These are phyloP conservation scores for Cucurbita ficifolia DNA, from an alignment of 306 rosid species.

Conservation along the genomic window DNA sequence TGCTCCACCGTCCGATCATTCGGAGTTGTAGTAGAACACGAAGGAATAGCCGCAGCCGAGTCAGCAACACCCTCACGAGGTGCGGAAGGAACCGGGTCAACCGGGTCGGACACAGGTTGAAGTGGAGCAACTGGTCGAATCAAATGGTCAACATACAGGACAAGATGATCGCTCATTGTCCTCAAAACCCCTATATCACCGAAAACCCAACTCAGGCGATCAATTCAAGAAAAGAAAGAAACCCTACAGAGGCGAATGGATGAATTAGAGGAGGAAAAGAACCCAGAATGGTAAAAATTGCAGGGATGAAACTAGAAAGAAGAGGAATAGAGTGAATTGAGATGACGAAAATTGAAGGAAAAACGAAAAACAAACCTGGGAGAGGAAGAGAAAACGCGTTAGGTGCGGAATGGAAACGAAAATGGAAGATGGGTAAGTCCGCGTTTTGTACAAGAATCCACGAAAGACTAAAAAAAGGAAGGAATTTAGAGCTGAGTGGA, in stretches of 20 bases:
- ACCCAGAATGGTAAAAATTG: not conserved
- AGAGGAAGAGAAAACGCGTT: not conserved
- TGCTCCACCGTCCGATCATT: slow-evolving; percentile 20
- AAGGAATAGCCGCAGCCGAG: not conserved
- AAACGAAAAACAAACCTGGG: not conserved
- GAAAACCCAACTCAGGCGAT: not conserved
- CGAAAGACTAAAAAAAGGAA: not conserved
- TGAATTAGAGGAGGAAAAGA: not conserved
- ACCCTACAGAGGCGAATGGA: not conserved
- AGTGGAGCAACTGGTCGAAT: slow-evolving; percentile 22
- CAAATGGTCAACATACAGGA: slow-evolving; percentile 60
- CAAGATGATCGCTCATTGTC: slow-evolving; percentile 76
- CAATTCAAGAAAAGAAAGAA: not conserved
- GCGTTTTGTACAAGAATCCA: not conserved
- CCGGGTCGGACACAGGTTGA: not conserved
- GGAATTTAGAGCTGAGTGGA: not conserved
- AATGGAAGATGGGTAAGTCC: not conserved
- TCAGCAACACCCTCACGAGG: not conserved
- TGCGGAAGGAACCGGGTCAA: not conserved
- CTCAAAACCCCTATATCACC: not conserved
- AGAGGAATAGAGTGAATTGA: too few relatives aligned
- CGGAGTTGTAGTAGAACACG: not conserved
- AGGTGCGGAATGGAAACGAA: not conserved
- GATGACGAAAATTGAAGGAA: not conserved
- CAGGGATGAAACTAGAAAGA: too few relatives aligned